Conservation (phyloP, 495 filamentous ascomycete species). For the Usnea hakonensis region DNA sequence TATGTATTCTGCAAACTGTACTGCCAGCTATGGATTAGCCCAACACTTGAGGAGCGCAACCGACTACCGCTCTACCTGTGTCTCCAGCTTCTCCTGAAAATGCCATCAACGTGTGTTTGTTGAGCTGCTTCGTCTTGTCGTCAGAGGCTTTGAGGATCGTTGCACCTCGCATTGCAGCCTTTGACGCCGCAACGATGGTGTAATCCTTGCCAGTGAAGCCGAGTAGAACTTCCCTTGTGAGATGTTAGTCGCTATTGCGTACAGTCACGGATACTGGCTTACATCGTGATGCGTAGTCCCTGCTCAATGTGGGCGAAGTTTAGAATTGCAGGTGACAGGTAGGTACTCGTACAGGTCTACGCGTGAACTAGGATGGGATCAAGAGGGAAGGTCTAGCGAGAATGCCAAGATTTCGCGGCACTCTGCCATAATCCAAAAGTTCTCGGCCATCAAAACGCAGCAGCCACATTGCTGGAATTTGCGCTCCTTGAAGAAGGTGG, state of each 20-base stretch:
- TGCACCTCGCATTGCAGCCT: conserved; percentile 93
- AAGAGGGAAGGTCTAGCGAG: neutral
- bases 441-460: neutral
- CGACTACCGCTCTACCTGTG: conserved; percentile 57
- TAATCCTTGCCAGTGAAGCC: conserved; percentile 99
- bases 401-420: conserved; percentile 8
- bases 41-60: neutral
- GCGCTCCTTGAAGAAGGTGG: neutral
- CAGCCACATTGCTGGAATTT: neutral
- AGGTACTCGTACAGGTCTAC: conserved; percentile 7
- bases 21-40: conserved; percentile 30
- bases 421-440: conserved; percentile 6
- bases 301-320: neutral
- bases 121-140: conserved; percentile 88
- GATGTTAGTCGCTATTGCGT: neutral
- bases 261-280: neutral
- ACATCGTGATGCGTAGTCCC: conserved; percentile 10
- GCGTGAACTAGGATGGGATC: conserved; percentile 12
- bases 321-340: conserved; percentile 2
- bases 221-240: conserved; percentile 86
- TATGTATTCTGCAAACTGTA: conserved; percentile 99
- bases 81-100: conserved; percentile 94
- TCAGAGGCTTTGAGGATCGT: conserved; percentile 94
- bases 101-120: conserved; percentile 92
- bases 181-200: conserved; percentile 92